Conservation (phyloP, 2,329 filamentous ascomycete genomes). For the Amphichorda felina region DNA sequence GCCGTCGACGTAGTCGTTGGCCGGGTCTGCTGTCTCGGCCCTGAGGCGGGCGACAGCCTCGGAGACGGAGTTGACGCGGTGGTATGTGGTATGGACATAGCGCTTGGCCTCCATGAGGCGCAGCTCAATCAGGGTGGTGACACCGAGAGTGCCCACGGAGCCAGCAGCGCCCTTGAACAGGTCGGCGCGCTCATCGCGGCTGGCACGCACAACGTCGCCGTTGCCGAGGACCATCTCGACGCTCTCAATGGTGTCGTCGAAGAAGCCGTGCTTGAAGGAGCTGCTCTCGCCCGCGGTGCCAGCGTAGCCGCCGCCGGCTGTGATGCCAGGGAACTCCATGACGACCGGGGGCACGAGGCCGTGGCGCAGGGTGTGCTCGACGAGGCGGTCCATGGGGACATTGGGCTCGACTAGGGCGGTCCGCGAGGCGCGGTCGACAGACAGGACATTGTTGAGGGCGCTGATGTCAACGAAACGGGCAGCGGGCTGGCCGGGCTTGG, state of each 20-base stretch:
- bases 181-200: conserved; percentile 29
- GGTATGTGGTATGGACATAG: conserved; percentile 53
- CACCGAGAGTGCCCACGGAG: conserved; percentile 55
- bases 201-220: conserved; percentile 48
- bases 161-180: conserved; percentile 56
- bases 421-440: conserved; percentile 40
- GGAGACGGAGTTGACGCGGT: conserved; percentile 34
- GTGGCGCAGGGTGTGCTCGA: conserved; percentile 40
- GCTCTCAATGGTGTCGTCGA: conserved; percentile 49
- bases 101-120: conserved; percentile 45
- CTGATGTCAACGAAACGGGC: conserved; percentile 49
- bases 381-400: conserved; percentile 54
- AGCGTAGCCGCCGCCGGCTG: conserved; percentile 56
- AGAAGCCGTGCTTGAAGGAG: conserved; percentile 60
- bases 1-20: conserved; percentile 61
- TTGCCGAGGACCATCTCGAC: conserved; percentile 61
- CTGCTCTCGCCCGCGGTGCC: conserved; percentile 62
- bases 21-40: conserved; percentile 27
- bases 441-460: conserved; percentile 49
- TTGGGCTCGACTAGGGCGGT: conserved; percentile 65
- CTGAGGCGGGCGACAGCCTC: conserved; percentile 36
- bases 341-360: conserved; percentile 53
- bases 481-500: conserved; percentile 14
- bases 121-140: conserved; percentile 56
- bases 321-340: conserved; percentile 65